Evolutionary conservation across 345 rosid species (phyloP), one percentile per base, ranked within the genome.

Genomic region (Firmiana major): DNA sequence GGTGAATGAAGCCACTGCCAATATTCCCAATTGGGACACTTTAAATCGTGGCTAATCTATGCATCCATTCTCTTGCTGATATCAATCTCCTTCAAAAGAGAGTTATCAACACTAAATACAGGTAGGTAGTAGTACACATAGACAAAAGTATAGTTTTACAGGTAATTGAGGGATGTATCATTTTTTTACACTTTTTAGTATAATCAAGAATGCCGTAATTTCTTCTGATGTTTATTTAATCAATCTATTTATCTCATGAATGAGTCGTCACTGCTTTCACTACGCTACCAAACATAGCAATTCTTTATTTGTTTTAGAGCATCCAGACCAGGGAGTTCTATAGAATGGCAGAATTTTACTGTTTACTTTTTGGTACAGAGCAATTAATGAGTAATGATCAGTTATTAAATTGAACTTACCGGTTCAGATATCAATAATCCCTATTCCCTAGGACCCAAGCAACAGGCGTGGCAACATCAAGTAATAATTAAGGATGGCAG

Each of bases 1-100:
- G 92, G 84, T 91, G 79, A 91, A 91, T 3, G 92, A 88, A 82
- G 96, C 93, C 38, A 88, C 90, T 4, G 90, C 91, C 51, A 90
- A 91, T 45, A 91, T 91, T 84, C 91, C 91, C 0, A 83, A 84
- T 60, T 91, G 96, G 96, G 89, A 83, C 40, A 63, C 75, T 0
- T 3, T 69, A 77, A 81, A 74, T 36, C 83, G 78, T n/a, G 75
- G 77, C 80, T 82, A 54, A 19, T n/a, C 28, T 8, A 55, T n/a
- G 38, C 59, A 54, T 59, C 69, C 31, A 68, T 73, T 71, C 76
- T 45, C 9, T 9, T 59, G 12, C 28, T 59, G 71, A 43, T 21
- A n/a, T 48, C 42, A 73, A 76, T 78, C 69, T 38, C 68, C 62
- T 74, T 42, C 53, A 3, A 9, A 26, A 54, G 64, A 64, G 77